A percentile compares a stretch with the other conserved stretches of the same genome.
Evolutionary conservation across 345 rosid genomes (phyloP).

Genomic region (Eucalyptus urophylla): DNA sequence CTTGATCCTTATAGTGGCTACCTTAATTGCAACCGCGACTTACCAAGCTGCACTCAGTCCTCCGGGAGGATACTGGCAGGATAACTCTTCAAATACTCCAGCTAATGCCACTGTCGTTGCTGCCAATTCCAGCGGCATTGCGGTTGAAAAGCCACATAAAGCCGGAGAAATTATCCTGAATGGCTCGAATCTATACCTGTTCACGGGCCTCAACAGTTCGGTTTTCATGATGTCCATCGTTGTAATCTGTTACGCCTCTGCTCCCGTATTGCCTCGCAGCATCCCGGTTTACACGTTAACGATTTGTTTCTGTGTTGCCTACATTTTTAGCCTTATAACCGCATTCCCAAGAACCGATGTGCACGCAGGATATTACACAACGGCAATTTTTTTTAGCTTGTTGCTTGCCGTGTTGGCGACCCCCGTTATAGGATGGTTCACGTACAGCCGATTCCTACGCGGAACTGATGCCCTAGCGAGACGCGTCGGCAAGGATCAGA

Average conservation of each 20-base stretch:
- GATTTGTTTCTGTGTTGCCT: neutral
- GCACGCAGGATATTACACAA: rapidly evolving
- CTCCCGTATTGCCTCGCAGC: neutral
- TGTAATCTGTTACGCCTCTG: neutral
- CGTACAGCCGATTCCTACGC: neutral
- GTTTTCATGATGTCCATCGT: neutral
- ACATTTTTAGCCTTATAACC: rapidly evolving
- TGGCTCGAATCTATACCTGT: neutral
- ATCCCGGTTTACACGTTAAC: neutral
- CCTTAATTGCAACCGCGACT: neutral
- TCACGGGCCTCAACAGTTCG: neutral
- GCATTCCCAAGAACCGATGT: neutral
- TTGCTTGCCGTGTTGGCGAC: neutral
- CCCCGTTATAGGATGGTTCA: neutral
- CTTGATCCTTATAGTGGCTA: neutral
- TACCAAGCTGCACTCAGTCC: neutral
- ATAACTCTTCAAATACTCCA: neutral
- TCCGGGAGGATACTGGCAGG: neutral
- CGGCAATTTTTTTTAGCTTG: neutral
- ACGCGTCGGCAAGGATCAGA: neutral
- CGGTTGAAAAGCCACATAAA: neutral
- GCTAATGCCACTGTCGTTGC: neutral
- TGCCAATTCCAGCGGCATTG: neutral
- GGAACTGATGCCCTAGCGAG: neutral
- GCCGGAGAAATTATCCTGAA: neutral